Percentiles rank a stretch among this genome's conserved stretches.
Conservation (phyloP, 176 grass and related monocot species). For the Secale cereale region DNA sequence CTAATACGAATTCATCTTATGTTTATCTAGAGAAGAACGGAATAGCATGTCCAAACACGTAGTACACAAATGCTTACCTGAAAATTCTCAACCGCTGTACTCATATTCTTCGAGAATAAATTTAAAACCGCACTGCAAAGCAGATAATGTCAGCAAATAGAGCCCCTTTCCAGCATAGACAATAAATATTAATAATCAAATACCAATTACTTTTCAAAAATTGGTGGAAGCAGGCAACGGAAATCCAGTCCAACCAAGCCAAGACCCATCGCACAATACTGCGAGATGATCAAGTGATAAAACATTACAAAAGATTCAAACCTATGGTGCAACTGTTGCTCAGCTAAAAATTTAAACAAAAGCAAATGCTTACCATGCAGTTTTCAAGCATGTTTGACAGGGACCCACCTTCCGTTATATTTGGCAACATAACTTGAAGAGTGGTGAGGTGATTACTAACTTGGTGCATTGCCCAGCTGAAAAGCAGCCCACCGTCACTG, state of each 20-base stretch:
- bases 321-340: background rate
- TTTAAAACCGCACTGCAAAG: conserved; percentile 78
- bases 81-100: conserved; percentile 84
- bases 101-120: conserved; percentile 95
- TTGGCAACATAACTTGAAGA: conserved; percentile 89
- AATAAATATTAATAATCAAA: background rate
- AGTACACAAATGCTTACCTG: conserved; percentile 52
- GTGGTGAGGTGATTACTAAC: conserved; percentile 78
- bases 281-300: conserved; percentile 31
- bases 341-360: background rate
- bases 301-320: background rate
- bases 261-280: conserved; percentile 99
- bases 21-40: background rate
- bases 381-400: conserved; percentile 86
- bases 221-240: conserved; percentile 81
- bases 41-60: background rate
- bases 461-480: conserved; percentile 98
- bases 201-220: conserved; percentile 87
- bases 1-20: background rate
- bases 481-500: conserved; percentile 87
- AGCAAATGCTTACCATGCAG: conserved; percentile 80
- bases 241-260: conserved; percentile 98
- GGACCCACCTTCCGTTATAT: conserved; percentile 90
- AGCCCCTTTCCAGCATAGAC: background rate
- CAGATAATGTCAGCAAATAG: conserved; percentile 24